These are phyloP conservation scores for Eucalyptus viminalis DNA, from an alignment of 345 rosid genomes.

Conservation along the genomic window DNA sequence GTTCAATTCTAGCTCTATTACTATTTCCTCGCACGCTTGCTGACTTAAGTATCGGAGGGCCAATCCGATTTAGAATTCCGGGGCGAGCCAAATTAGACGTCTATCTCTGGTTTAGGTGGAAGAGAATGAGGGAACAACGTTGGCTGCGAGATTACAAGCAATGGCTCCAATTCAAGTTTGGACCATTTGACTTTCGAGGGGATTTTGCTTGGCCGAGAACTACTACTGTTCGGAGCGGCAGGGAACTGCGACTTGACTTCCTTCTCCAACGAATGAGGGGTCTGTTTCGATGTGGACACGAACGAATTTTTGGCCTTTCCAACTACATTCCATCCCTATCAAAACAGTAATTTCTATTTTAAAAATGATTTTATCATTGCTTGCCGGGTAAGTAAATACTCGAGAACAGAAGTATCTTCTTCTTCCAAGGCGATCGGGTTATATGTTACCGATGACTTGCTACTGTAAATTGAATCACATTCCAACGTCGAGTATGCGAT, in stretches of 20 bases:
- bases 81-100: background rate
- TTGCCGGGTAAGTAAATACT: background rate
- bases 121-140: background rate
- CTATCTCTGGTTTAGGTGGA: background rate
- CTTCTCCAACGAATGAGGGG: background rate
- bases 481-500: fast-evolving
- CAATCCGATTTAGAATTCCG: background rate
- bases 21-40: background rate
- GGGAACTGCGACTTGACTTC: background rate
- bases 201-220: background rate
- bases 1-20: background rate
- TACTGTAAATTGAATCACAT: background rate
- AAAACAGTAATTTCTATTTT: background rate
- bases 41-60: background rate
- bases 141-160: background rate
- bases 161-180: background rate
- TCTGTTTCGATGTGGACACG: background rate
- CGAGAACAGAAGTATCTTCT: fast-evolving
- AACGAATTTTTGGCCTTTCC: background rate
- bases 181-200: background rate
- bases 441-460: fast-evolving
- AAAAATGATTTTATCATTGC: background rate
- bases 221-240: background rate
- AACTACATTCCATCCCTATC: background rate
- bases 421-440: fast-evolving